These are phyloP conservation scores for Vaccinium macrocarpon DNA, from an alignment of 148 eudicot species.

Conservation along the genomic window DNA sequence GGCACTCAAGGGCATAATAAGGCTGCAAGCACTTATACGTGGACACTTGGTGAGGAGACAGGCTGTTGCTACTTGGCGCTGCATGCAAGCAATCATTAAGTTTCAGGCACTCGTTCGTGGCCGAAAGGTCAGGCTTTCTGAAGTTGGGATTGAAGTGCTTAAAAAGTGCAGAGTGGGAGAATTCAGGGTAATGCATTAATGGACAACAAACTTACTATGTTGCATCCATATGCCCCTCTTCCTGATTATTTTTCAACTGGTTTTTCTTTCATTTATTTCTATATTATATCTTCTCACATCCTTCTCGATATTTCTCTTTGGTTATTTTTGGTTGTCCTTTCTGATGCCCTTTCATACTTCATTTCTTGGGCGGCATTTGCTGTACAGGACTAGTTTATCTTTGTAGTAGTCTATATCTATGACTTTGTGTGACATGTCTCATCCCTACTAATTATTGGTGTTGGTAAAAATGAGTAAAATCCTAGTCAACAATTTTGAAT, in stretches of 20 bases:
- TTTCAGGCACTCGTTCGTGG: slow-evolving; percentile 60
- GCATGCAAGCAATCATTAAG: slow-evolving; percentile 53
- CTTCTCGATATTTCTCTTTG: neutral
- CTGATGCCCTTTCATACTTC: neutral
- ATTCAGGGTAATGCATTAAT: slow-evolving; percentile 25
- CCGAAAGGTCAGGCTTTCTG: slow-evolving; percentile 41
- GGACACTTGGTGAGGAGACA: slow-evolving; percentile 74
- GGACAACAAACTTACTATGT: neutral
- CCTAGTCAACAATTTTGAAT: neutral
- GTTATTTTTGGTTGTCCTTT: neutral
- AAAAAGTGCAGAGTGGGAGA: slow-evolving; percentile 23
- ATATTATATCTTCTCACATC: neutral
- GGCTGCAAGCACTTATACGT: slow-evolving; percentile 69
- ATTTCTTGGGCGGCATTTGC: neutral
- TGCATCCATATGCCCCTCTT: neutral
- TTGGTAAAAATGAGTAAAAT: neutral
- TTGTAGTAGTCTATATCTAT: neutral
- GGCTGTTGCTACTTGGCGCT: slow-evolving; percentile 55
- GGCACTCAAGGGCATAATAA: slow-evolving; percentile 63
- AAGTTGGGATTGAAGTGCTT: slow-evolving; percentile 29
- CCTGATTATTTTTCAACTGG: neutral
- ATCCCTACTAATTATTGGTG: neutral
- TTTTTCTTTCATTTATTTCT: neutral
- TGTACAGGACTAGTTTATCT: neutral
- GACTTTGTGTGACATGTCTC: neutral